Percentiles rank a stretch among this genome's conserved stretches.
Evolutionary conservation across 768 basidiomycete species (phyloP).

Genomic region (Hygrocybe punicea): DNA sequence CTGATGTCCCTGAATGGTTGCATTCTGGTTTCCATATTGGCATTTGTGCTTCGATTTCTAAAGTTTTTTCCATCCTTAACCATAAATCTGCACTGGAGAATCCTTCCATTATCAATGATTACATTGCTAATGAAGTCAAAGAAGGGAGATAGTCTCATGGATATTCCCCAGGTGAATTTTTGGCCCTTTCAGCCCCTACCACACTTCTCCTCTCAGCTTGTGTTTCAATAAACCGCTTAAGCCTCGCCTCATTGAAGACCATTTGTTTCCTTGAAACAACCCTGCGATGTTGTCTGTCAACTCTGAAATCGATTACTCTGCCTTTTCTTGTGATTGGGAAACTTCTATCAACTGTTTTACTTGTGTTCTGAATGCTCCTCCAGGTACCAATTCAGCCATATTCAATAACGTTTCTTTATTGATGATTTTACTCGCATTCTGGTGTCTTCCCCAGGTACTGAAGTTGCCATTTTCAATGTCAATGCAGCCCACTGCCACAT

Average conservation of each 20-base stretch:
- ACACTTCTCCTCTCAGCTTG: too few relatives aligned
- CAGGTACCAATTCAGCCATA: too few relatives aligned
- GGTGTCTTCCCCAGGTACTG: too few relatives aligned
- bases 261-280: neutral
- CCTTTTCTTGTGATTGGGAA: conserved; percentile 14
- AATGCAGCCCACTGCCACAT: neutral
- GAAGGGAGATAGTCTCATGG: neutral
- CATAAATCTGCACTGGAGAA: too few relatives aligned
- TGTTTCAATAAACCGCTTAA: conserved; percentile 8
- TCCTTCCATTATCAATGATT: neutral
- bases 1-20: too few relatives aligned
- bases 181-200: neutral
- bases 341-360: neutral
- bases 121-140: too few relatives aligned
- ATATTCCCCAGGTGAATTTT: neutral
- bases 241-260: conserved; percentile 11
- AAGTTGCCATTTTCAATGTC: neutral
- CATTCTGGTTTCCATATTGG: too few relatives aligned
- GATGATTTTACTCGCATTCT: too few relatives aligned
- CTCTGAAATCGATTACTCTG: conserved; percentile 3
- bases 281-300: neutral
- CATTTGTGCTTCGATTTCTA: too few relatives aligned
- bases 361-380: too few relatives aligned
- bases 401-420: too few relatives aligned
- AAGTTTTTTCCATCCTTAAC: too few relatives aligned